Evolutionary conservation across 2,329 filamentous ascomycete genomes (phyloP).

Genomic region (Neophaeococcomyces mojaviensis): DNA sequence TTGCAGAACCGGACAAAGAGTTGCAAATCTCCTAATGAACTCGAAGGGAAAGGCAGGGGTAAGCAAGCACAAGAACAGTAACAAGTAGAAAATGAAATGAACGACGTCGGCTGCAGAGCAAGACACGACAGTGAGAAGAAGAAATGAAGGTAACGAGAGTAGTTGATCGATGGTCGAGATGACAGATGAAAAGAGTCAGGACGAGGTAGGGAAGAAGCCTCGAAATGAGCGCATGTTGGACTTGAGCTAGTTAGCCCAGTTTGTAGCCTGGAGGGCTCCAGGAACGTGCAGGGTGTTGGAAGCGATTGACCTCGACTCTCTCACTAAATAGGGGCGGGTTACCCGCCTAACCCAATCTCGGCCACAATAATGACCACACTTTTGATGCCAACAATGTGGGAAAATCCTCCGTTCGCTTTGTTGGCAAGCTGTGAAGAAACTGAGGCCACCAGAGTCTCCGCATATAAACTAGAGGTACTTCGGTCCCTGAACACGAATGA

Average conservation of each 20-base stretch:
- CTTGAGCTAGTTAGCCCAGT: background rate
- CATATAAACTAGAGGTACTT: background rate
- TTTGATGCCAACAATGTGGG: background rate
- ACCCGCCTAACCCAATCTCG: background rate
- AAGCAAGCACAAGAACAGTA: constrained; percentile 4
- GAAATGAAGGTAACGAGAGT: background rate
- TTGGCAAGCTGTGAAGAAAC: background rate
- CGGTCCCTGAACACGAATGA: background rate
- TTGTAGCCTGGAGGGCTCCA: background rate
- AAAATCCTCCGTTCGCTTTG: background rate
- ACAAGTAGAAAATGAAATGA: constrained; percentile 10
- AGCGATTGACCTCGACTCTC: background rate
- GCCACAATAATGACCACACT: too few relatives aligned
- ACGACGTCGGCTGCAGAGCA: constrained; percentile 1
- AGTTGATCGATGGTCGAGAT: background rate
- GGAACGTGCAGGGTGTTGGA: constrained; percentile 2
- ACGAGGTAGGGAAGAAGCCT: background rate
- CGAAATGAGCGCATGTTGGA: background rate
- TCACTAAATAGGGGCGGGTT: constrained; percentile 1
- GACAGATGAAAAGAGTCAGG: constrained; percentile 1
- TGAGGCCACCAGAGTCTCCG: background rate
- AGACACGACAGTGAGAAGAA: constrained; percentile 1
- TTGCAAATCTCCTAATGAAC: too few relatives aligned
- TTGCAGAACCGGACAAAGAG: too few relatives aligned
- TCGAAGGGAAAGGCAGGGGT: constrained; percentile 2